These are phyloP conservation scores for Aspergillus incahuasiensis DNA, from an alignment of 495 filamentous ascomycete genomes.

Conservation along the genomic window DNA sequence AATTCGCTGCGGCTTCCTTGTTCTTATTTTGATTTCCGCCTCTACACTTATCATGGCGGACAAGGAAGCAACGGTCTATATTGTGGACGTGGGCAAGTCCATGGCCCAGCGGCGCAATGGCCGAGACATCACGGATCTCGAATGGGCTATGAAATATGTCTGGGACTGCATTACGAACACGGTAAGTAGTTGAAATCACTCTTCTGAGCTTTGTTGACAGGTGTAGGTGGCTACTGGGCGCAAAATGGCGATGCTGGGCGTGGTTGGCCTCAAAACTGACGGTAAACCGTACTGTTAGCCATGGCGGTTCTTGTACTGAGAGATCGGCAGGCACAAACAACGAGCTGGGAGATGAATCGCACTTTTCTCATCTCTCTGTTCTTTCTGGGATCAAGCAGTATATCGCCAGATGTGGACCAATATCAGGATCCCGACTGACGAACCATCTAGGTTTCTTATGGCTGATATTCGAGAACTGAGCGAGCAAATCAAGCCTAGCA, in stretches of 20 bases:
- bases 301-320: constrained; percentile 5
- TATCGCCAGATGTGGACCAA: constrained; percentile 3
- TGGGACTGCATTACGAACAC: constrained; percentile 93
- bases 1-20: background rate
- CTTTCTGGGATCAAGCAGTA: constrained; percentile 67
- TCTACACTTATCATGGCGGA: constrained; percentile 63
- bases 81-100: constrained; percentile 78
- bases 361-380: constrained; percentile 74
- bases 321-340: constrained; percentile 58
- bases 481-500: constrained; percentile 56
- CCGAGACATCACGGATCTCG: constrained; percentile 75
- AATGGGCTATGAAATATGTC: constrained; percentile 87
- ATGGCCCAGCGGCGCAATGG: constrained; percentile 74
- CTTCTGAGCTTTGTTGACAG: background rate
- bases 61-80: constrained; percentile 90
- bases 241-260: constrained; percentile 74
- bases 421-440: background rate
- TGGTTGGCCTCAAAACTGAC: constrained; percentile 79
- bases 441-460: constrained; percentile 57
- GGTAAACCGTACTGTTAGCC: constrained; percentile 29
- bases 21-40: background rate
- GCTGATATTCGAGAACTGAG: constrained; percentile 61
- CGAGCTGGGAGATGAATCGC: constrained; percentile 54
- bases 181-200: constrained; percentile 33
- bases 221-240: constrained; percentile 72